Evolutionary conservation across 208 protist species (phyloP), one percentile per base, ranked within the genome.

Genomic region (Acanthamoeba divionensis): DNA sequence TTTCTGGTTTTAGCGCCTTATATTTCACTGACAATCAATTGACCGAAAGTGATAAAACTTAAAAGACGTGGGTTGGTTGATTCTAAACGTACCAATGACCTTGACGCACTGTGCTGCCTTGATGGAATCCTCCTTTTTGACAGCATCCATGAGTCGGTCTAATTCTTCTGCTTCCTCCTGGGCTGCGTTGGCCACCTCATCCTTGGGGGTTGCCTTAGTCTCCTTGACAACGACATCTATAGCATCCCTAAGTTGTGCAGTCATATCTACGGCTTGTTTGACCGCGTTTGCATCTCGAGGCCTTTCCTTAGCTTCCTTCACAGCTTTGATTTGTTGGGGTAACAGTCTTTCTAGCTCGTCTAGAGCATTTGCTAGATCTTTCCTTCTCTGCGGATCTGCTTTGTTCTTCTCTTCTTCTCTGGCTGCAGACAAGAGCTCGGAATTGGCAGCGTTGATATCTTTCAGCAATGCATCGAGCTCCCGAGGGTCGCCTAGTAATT

Each of bases 301-400:
- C 77, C 50, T 60, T 21, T 86, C 77, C 77, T 66, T 60, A 38
- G 77, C 77, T 36, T 60, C 54, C 36, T 65, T 86, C 38, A n/a
- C 52, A 24, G 52, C 50, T 44, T 86, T 86, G 77, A 66, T 24
- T 44, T 86, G 77, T 13, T 54, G 12, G 13, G 77, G 77, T 55
- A 86, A 38, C 2, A 86, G 50, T 2, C 33, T 18, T n/a, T 60
- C 77, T 7, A 86, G 54, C 54, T 86, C 31, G 18, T 86, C 77
- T 31, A 86, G 29, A n/a, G 77, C 77, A 36, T 60, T 65, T 21
- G 50, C 26, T 5, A 86, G 77, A 12, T 86, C 77, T 21, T 29
- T 86, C 77, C 54, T 62, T 55, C 54, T 86, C 24, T 66, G 54
- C 21, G 77, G 77, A 65, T 86, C 77, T 33, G 50, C 24, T 44